Evolutionary conservation across 1,284 basidiomycete species (phyloP), one percentile per base, ranked within the genome.

Genomic region (Trichosporon sp.): DNA sequence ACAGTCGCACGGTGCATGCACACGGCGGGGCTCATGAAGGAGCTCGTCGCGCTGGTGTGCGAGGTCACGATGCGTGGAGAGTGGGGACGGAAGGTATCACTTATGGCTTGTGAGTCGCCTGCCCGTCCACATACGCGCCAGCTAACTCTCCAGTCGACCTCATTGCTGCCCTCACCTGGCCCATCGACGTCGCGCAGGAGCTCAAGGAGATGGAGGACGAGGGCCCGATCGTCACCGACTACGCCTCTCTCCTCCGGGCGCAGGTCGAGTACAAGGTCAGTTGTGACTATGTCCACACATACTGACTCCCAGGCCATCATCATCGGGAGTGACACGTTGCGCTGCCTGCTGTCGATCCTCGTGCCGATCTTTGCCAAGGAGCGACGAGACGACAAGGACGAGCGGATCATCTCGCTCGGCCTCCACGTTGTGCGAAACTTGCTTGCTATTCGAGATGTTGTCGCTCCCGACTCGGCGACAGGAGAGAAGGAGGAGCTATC

Each of bases 141-240:
- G 38, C 63, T 65, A 47, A 67, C 65, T 12, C 23, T 15, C 2
- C 72, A 86, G 85, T 89, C 7, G 95, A 98, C 79, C 85, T 98
- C 29, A 90, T 96, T 77, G 92, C 92, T 0, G 93, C 94, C 0
- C 91, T 98, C 90, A 98, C 94, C 3, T 98, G 95, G 95, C 95
- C 95, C 1, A 95, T 98, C 70, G 92, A 98, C 82, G 85, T 97
- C 70, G 91, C 92, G 1, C 90, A 92, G 76, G 95, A 98, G 83
- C 85, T 98, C 71, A 92, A 91, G 78, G 95, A 97, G 78, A 86
- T 95, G 64, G 86, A 85, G 67, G 73, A 72, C 35, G 91, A 92
- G 65, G 90, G 88, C 31, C 90, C 91, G 77, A 87, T 87, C 69
- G 87, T 89, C 21, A 88, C 92, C 18, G 95, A 98, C 81, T 97